phyloP scores from a whole-genome alignment of 495 filamentous ascomycete species.

The Neurospora sp. region DNA sequence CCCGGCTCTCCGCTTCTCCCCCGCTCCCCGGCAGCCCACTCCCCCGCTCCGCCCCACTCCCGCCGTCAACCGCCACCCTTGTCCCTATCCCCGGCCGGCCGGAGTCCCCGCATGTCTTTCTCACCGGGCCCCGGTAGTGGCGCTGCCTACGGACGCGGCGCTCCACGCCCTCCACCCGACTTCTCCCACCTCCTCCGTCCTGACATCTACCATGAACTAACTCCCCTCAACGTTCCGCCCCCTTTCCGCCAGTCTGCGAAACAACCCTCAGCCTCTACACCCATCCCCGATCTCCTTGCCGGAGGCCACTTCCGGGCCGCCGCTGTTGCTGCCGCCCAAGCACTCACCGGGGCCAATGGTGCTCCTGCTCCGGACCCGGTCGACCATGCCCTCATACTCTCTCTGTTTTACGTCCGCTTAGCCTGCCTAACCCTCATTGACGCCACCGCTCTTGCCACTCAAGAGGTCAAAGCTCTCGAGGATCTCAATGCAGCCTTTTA shows the following conservation, averaged over 20 bases:
- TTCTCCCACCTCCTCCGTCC: constrained; percentile 70
- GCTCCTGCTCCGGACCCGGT: constrained; percentile 39
- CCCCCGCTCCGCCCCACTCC: constrained; percentile 9
- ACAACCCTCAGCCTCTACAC: constrained; percentile 35
- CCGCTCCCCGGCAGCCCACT: constrained; percentile 13
- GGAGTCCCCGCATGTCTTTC: constrained; percentile 11
- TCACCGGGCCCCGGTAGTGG: constrained; percentile 15
- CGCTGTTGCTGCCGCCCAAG: constrained; percentile 60
- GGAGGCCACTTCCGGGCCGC: constrained; percentile 60
- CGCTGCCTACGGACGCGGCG: constrained; percentile 10
- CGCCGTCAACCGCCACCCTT: not conserved
- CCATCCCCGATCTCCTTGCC: constrained; percentile 45
- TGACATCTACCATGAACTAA: constrained; percentile 70
- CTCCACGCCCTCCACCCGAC: constrained; percentile 46
- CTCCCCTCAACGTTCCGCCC: constrained; percentile 52
- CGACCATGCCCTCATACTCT: constrained; percentile 57
- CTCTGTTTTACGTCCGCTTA: constrained; percentile 71
- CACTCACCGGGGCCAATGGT: constrained; percentile 44
- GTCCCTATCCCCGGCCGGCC: constrained; percentile 1
- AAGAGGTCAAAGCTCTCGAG: constrained; percentile 75
- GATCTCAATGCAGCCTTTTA: constrained; percentile 71
- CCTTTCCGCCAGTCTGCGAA: constrained; percentile 44
- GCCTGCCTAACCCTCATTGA: constrained; percentile 71
- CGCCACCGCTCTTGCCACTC: constrained; percentile 58
- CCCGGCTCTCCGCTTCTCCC: constrained; percentile 13